These are phyloP conservation scores for Kuraishia piskuri DNA, from an alignment of 805 yeast species.

Conservation along the genomic window DNA sequence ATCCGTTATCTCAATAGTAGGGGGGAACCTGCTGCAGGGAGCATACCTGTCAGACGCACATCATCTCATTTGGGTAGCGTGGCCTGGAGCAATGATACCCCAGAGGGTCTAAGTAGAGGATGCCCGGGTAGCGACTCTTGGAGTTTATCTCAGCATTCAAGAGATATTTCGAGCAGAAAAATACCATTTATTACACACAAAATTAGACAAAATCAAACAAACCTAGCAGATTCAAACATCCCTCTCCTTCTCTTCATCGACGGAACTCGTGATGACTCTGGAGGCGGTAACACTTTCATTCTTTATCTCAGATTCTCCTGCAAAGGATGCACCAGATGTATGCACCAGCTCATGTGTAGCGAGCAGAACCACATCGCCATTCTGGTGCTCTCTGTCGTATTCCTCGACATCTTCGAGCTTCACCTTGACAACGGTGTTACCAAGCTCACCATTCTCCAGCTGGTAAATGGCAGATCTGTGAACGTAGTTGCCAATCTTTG, in stretches of 20 bases:
- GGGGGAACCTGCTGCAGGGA: too few species aligned
- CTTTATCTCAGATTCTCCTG: background rate
- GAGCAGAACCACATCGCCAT: background rate
- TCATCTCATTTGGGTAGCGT: background rate
- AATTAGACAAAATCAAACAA: background rate
- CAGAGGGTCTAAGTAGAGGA: too few species aligned
- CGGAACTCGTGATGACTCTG: background rate
- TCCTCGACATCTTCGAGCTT: conserved; percentile 19
- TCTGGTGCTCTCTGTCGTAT: conserved; percentile 17
- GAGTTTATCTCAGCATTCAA: too few species aligned
- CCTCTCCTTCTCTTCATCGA: background rate
- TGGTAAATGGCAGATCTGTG: conserved; percentile 22
- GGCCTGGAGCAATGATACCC: too few species aligned
- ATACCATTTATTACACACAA: background rate
- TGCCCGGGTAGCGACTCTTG: too few species aligned
- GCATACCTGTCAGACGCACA: background rate
- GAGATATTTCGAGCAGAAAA: too few species aligned
- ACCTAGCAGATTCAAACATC: background rate
- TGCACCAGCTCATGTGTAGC: background rate
- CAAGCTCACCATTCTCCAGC: conserved; percentile 29
- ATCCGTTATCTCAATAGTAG: too few species aligned
- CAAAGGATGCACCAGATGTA: background rate
- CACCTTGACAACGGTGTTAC: conserved; percentile 30
- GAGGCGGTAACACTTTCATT: background rate
- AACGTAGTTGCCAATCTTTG: conserved; percentile 22